A percentile compares a stretch with the other conserved stretches of the same genome.
Evolutionary conservation across 1,284 basidiomycete species (phyloP).

Genomic region (Tylopilus sp.): DNA sequence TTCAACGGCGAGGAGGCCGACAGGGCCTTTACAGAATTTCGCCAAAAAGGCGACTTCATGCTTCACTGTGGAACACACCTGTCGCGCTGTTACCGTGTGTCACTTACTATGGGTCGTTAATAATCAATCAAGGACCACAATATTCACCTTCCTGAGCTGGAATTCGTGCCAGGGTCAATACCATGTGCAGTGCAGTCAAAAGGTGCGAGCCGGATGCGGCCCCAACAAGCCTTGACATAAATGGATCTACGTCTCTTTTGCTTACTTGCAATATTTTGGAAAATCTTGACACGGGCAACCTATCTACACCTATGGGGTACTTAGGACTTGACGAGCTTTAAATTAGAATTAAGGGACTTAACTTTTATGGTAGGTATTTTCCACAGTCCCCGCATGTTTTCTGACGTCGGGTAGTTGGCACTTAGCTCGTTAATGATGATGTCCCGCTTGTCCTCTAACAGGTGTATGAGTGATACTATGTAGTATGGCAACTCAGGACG

Average conservation of each 20-base stretch:
- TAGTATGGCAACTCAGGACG: background rate
- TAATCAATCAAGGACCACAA: background rate
- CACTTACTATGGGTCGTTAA: background rate
- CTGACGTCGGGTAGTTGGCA: background rate
- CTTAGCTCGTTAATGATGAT: slow-evolving; percentile 20
- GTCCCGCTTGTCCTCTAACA: slow-evolving; percentile 20
- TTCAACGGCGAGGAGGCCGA: slow-evolving; percentile 38
- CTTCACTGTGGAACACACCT: slow-evolving; percentile 17
- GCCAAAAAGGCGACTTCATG: slow-evolving; percentile 20
- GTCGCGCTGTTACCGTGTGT: slow-evolving; percentile 3
- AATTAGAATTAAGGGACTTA: too few species aligned
- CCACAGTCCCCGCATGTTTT: too few species aligned
- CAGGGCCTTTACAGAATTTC: background rate
- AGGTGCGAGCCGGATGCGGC: slow-evolving; percentile 7
- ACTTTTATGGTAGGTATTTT: too few species aligned
- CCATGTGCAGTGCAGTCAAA: slow-evolving; percentile 28
- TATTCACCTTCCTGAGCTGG: slow-evolving; percentile 12
- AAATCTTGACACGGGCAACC: slow-evolving; percentile 24
- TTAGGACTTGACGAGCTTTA: too few species aligned
- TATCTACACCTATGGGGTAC: too few species aligned
- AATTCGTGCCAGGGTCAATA: slow-evolving; percentile 26
- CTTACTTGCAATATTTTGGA: slow-evolving; percentile 23
- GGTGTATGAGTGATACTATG: background rate
- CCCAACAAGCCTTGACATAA: background rate
- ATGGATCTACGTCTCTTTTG: slow-evolving; percentile 10